Evolutionary conservation across 2,329 filamentous ascomycete genomes (phyloP), one percentile per base, ranked within the genome.

Genomic region (Hypoxylon sp.): DNA sequence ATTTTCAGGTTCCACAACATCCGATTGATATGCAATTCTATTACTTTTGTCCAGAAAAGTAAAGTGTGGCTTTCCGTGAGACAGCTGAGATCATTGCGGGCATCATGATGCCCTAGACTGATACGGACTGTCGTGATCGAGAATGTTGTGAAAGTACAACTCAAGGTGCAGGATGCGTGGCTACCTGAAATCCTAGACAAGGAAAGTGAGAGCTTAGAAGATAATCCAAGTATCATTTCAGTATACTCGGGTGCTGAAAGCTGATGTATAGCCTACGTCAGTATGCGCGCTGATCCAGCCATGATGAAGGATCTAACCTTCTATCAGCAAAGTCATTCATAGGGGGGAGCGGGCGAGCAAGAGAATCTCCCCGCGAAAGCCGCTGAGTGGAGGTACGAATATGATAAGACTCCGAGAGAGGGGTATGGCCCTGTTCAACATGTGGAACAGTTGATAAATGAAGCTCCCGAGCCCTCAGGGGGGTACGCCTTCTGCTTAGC

Each of bases 371-470:
- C 26, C 10, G 19, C 3, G 33, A 59, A 39, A 11, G 10, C 26
- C 14, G 19, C 54, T 48, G 13, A 29, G 44, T 17, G 39, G 31
- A 31, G 31, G 24, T 22, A 17, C 8, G 5, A 17, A 33, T 2
- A 50, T 58, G 48, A n/a, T 35, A 22, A 35, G 4, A 57, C 26
- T 39, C 4, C 6, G 9, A 52, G 19, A 42, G 42, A 33, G 39
- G 65, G 47, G 37, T 14, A 13, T 17, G 24, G 44, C 14, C 29
- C 17, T 22, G 26, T 37, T 52, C 10, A 50, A 44, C 47, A 19
- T 44, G 39, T n/a, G 24, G 56, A 53, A 50, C 14, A 3, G 14
- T 22, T 60, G 55, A 64, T 64, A 68, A 68, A 64, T 68, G 47
- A 26, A 53, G 46, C 46, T 54, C 29, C 14, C 19, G 29, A 55